A percentile compares a stretch with the other conserved stretches of the same genome.
These are phyloP conservation scores for Brassica hybrid DNA, from an alignment of 441 rosid species.

Conservation along the genomic window DNA sequence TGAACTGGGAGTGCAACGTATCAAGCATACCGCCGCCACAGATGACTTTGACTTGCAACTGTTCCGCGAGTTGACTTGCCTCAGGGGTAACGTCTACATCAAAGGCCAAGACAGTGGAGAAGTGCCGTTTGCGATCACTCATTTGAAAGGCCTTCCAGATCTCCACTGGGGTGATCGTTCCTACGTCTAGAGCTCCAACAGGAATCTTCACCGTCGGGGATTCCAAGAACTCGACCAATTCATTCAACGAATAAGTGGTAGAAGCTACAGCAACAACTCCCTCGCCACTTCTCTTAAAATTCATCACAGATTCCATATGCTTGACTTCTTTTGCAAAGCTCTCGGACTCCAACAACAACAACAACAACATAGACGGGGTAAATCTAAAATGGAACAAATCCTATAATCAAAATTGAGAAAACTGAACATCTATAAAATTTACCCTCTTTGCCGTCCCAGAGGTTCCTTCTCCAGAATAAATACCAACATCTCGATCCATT, in stretches of 20 bases:
- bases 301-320: neutral
- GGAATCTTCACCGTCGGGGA: conserved; percentile 4
- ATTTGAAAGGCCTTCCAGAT: neutral
- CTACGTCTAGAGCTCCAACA: conserved; percentile 1
- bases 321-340: neutral
- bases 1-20: neutral
- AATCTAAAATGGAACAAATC: neutral
- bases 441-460: conserved; percentile 2
- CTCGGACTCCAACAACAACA: neutral
- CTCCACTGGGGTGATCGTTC: conserved; percentile 10
- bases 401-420: neutral
- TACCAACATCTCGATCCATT: neutral
- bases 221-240: conserved; percentile 4
- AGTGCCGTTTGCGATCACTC: neutral
- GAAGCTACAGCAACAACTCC: conserved; percentile 1
- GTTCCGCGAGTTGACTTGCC: neutral
- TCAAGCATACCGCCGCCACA: neutral
- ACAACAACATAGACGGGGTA: neutral
- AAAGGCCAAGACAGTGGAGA: neutral
- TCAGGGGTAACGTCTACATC: neutral
- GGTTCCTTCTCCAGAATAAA: neutral
- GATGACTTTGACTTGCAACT: conserved; percentile 2
- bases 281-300: conserved; percentile 9
- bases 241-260: neutral
- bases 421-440: neutral